Conservation (phyloP, 768 basidiomycete species). For the Pleurotus giganteus region DNA sequence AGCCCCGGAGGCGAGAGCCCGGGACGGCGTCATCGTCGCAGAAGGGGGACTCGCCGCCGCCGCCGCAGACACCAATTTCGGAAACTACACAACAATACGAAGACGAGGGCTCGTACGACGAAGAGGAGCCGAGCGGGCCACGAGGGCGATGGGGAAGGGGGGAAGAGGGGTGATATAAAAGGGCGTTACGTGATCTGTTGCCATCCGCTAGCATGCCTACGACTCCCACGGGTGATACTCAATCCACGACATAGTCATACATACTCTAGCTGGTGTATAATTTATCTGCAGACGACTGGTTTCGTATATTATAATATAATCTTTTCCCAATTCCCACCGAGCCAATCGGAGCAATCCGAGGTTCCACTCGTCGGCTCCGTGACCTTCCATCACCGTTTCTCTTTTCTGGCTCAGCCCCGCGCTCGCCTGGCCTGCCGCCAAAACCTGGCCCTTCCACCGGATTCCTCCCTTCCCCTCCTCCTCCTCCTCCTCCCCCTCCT, state of each 20-base stretch:
- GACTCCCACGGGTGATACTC: conserved; percentile 37
- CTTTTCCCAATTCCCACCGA: conserved; percentile 7
- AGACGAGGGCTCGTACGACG: conserved; percentile 32
- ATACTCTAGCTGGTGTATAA: neutral
- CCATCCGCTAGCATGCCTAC: conserved; percentile 51
- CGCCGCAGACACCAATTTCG: conserved; percentile 23
- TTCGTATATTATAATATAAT: conserved; percentile 15
- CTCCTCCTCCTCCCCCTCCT: conserved; percentile 17
- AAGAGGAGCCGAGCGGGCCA: conserved; percentile 27
- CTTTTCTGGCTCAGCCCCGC: conserved; percentile 52
- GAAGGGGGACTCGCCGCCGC: conserved; percentile 9
- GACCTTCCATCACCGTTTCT: conserved; percentile 26
- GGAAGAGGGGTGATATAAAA: conserved; percentile 12
- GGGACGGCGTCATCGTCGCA: conserved; percentile 9
- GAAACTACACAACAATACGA: conserved; percentile 27
- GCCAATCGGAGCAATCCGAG: conserved; percentile 11
- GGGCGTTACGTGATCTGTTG: conserved; percentile 50
- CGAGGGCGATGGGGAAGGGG: conserved; percentile 14
- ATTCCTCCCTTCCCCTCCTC: conserved; percentile 20
- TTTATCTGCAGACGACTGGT: neutral
- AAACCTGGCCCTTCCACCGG: conserved; percentile 29
- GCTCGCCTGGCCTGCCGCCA: conserved; percentile 62
- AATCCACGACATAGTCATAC: neutral
- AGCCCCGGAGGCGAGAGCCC: conserved; percentile 35
- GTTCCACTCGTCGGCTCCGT: conserved; percentile 35